Conservation (phyloP, 2,329 filamentous ascomycete species). For the Ophiostoma australiae region DNA sequence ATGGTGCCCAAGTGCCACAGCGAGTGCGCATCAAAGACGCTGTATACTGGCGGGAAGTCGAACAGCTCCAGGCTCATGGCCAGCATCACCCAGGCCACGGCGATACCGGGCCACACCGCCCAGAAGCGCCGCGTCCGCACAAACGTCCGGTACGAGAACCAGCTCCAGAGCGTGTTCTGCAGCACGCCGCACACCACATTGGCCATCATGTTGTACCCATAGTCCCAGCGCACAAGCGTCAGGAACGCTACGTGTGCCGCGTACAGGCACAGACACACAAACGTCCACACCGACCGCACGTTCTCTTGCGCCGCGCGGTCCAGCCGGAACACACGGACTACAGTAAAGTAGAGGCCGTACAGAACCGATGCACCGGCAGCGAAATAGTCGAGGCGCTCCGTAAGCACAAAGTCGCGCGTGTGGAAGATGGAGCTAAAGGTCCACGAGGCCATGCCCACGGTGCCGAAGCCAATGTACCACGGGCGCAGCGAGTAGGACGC, state of each 20-base stretch:
- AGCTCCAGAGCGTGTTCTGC: slow-evolving; percentile 79
- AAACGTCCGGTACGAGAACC: slow-evolving; percentile 74
- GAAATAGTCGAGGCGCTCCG: slow-evolving; percentile 96
- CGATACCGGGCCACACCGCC: slow-evolving; percentile 84
- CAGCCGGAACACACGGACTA: slow-evolving; percentile 76
- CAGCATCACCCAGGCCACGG: slow-evolving; percentile 84
- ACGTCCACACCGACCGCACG: slow-evolving; percentile 69
- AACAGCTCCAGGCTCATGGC: slow-evolving; percentile 95
- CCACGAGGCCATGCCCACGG: slow-evolving; percentile 80
- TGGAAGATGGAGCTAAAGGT: slow-evolving; percentile 88
- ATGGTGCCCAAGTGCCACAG: slow-evolving; percentile 96
- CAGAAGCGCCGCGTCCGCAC: slow-evolving; percentile 65
- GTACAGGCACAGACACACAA: slow-evolving; percentile 67
- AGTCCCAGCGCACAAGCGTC: slow-evolving; percentile 83
- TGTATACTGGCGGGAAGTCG: slow-evolving; percentile 81
- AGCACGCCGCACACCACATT: slow-evolving; percentile 78
- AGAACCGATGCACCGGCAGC: slow-evolving; percentile 83
- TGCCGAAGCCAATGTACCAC: slow-evolving; percentile 77
- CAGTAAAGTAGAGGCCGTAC: slow-evolving; percentile 83
- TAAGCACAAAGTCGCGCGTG: slow-evolving; percentile 75
- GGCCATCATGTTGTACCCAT: slow-evolving; percentile 95
- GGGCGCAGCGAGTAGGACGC: slow-evolving; percentile 66
- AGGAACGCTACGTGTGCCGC: slow-evolving; percentile 74
- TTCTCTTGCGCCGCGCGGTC: slow-evolving; percentile 43
- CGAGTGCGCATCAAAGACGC: slow-evolving; percentile 86